Evolutionary conservation across 768 basidiomycete species (phyloP), one percentile per base, ranked within the genome.

Genomic region (Fistulinella prunicolor): DNA sequence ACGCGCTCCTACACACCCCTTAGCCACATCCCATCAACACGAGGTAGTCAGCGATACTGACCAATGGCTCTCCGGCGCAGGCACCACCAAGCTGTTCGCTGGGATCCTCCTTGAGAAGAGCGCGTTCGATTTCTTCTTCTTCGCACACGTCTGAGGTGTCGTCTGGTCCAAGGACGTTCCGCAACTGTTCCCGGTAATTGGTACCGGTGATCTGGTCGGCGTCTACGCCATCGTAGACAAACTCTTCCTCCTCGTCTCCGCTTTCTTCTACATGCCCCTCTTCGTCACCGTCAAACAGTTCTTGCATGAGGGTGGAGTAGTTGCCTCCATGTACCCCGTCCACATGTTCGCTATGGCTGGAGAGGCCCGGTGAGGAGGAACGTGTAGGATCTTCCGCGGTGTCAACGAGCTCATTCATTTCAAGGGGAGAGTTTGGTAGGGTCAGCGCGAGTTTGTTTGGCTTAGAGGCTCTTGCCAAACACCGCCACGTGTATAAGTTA

Each of bases 171-270:
- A 93, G 74, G 20, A 87, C 82, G 42, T 89, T 86, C 38, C 81
- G 75, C 42, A 94, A 67, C 56, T 81, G 85, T 49, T 84, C 80
- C 10, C 70, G 71, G 63, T 94, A 94, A 43, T 75, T 78, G 30
- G 72, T 70, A 14, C 74, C 67, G 0, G 73, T 65, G 36, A 68
- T 57, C 13, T 69, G 58, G 29, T 64, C 66, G 5, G 82, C 78
- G 57, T 93, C 89, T 19, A 81, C 70, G 23, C 89, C 90, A 23
- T 75, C 73, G 60, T 92, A 94, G 23, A 90, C 51, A 56, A 93
- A 93, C 0, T 70, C 81, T 24, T 79, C 83, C 10, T 79, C 81
- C 7, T 78, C 79, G 9, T 78, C 81, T 0, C 73, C 74, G 1
- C 76, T 73, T 50, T 73, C 68, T 34, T 65, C 68, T 38, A 68